Base-by-base conservation (phyloP, 108 stramenopile species). In the Pseudonitzschia multistriata region DNA sequence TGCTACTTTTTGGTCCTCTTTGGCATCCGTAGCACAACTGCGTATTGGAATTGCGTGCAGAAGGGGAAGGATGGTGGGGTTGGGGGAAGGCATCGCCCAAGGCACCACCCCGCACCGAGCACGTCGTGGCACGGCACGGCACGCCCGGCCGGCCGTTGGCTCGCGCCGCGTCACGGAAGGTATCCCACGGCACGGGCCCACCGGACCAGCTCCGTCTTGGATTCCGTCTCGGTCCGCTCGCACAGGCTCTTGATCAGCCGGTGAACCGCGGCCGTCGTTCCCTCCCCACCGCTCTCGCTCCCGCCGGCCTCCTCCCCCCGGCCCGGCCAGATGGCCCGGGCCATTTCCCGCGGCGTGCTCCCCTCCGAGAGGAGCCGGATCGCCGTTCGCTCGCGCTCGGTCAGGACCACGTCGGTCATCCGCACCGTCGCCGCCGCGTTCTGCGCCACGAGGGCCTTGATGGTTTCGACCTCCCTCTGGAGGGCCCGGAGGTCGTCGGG, bases 101-200 rank as follows among this genome's bases (percentile, higher is more conserved):
- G n/a, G n/a, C n/a, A n/a, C n/a, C n/a, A n/a, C n/a, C n/a, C n/a
- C n/a, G n/a, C n/a, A n/a, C n/a, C n/a, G n/a, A n/a, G n/a, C n/a
- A n/a, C n/a, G n/a, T n/a, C n/a, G n/a, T n/a, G n/a, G n/a, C n/a
- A n/a, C n/a, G n/a, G n/a, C n/a, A n/a, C n/a, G n/a, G n/a, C n/a
- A n/a, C n/a, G n/a, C n/a, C n/a, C n/a, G n/a, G n/a, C n/a, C n/a
- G n/a, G n/a, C n/a, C n/a, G n/a, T n/a, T n/a, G n/a, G n/a, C n/a
- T n/a, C n/a, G n/a, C n/a, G n/a, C n/a, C n/a, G n/a, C n/a, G n/a
- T n/a, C 37, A 45, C 1, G 3, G 17, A 15, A 87, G 75, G 48
- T 80, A 73, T 13, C 86, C 86, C n/a, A 71, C 79, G 13, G 47
- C 47, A 14, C 84, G 68, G 33, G 83, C 86, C 86, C 86, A 88